Percentiles rank a stretch among this genome's conserved stretches.
Evolutionary conservation across 345 rosid species (phyloP).

Genomic region (Syzygium grande): DNA sequence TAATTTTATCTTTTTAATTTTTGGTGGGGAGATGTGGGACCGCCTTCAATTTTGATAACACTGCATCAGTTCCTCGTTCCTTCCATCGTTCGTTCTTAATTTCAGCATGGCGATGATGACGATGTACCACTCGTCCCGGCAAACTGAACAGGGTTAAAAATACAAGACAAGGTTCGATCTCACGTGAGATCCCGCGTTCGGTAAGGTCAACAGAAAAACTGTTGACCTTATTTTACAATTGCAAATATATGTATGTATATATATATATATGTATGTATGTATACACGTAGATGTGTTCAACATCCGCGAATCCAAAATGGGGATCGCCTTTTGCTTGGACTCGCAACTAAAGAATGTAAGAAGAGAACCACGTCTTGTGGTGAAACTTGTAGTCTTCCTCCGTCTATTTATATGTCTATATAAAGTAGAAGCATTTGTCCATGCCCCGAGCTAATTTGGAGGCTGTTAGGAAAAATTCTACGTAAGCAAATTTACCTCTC

Average conservation of each 20-base stretch:
- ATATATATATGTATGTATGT: not conserved
- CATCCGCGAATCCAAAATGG: not conserved
- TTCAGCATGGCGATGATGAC: not conserved
- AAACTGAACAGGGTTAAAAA: not conserved
- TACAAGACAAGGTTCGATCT: not conserved
- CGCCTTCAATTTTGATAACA: not conserved
- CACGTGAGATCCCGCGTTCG: not conserved
- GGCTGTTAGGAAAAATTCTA: not conserved
- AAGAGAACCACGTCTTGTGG: rapidly evolving
- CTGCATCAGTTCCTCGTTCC: not conserved
- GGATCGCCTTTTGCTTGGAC: not conserved
- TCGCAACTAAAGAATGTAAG: not conserved
- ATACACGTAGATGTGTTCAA: not conserved
- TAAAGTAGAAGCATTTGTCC: rapidly evolving
- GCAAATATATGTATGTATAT: not conserved
- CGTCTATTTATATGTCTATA: rapidly evolving
- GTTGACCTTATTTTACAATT: not conserved
- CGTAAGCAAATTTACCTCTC: not conserved
- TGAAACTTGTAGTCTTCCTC: not conserved
- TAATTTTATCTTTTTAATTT: not conserved
- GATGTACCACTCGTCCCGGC: not conserved
- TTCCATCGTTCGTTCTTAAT: not conserved
- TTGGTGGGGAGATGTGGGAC: not conserved
- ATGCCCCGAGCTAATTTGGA: rapidly evolving
- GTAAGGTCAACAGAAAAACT: not conserved